Percentiles rank a stretch among this genome's conserved stretches.
phyloP scores from a whole-genome alignment of 2,329 filamentous ascomycete genomes.

The Clarireedia monteithiana region DNA sequence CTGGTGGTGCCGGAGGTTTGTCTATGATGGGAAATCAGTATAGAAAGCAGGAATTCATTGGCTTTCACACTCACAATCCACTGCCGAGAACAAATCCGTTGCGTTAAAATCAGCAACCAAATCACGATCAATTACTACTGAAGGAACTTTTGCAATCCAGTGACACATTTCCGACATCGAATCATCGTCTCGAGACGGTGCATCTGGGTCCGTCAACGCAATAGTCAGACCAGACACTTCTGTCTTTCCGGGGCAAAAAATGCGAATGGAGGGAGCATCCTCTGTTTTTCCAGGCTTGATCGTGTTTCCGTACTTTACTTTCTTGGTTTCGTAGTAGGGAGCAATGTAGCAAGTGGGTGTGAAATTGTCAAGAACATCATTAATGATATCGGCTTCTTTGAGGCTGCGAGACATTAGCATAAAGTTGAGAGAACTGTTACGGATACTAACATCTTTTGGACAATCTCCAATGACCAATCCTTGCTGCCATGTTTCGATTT shows the following conservation, averaged over 20 bases:
- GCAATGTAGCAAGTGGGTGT: neutral
- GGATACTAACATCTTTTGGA: too few species aligned
- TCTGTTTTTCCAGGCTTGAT: slow-evolving; percentile 25
- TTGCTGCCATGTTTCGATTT: too few species aligned
- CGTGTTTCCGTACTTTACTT: slow-evolving; percentile 23
- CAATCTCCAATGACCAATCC: too few species aligned
- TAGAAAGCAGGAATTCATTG: neutral
- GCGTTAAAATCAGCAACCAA: neutral
- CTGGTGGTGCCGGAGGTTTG: slow-evolving; percentile 45
- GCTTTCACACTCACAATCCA: slow-evolving; percentile 16
- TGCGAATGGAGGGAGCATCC: slow-evolving; percentile 23
- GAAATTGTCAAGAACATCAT: neutral
- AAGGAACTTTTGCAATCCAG: slow-evolving; percentile 33
- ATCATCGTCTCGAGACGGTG: slow-evolving; percentile 44
- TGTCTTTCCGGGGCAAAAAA: slow-evolving; percentile 22
- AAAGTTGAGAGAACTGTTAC: neutral
- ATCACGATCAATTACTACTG: neutral
- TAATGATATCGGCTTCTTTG: neutral
- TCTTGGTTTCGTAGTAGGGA: neutral
- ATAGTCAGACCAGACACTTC: slow-evolving; percentile 34
- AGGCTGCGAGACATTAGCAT: neutral
- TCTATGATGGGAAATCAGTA: slow-evolving; percentile 29
- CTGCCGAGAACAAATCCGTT: slow-evolving; percentile 2
- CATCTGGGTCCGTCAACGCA: slow-evolving; percentile 50
- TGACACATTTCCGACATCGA: slow-evolving; percentile 52